phyloP scores from a whole-genome alignment of 371 early-diverging fungal genomes.

The Mucor lusitanicus region DNA sequence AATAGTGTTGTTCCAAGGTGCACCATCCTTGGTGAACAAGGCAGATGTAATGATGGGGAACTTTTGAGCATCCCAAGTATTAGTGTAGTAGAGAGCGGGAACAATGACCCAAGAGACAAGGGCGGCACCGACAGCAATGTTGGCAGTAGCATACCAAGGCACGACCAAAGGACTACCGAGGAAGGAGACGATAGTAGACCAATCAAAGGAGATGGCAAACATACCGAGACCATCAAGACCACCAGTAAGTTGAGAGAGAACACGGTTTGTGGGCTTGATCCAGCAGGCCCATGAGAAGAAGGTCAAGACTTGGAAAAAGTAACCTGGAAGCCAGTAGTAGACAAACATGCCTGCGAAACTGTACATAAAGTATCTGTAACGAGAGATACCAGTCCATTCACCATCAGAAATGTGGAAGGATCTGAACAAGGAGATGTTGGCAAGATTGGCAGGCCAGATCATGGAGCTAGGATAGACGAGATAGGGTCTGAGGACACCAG shows the following conservation, averaged over 20 bases:
- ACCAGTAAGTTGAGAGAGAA: constrained; percentile 66
- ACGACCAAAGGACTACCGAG: constrained; percentile 68
- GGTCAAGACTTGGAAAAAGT: constrained; percentile 69
- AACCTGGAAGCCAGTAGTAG: constrained; percentile 82
- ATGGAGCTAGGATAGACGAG: constrained; percentile 83
- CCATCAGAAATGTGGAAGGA: constrained; percentile 79
- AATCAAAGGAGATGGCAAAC: constrained; percentile 73
- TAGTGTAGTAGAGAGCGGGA: constrained; percentile 70
- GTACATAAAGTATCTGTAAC: constrained; percentile 68
- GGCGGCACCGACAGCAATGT: constrained; percentile 68
- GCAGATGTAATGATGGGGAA: constrained; percentile 62
- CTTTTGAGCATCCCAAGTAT: constrained; percentile 64
- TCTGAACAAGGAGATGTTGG: constrained; percentile 73
- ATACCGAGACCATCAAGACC: constrained; percentile 73
- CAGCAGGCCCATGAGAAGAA: constrained; percentile 79
- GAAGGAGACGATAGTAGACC: constrained; percentile 70
- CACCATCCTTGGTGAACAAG: constrained; percentile 52
- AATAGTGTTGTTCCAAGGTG: constrained; percentile 51
- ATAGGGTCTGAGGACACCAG: constrained; percentile 75
- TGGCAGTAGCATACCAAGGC: constrained; percentile 73
- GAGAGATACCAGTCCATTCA: constrained; percentile 49
- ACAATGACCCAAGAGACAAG: constrained; percentile 76
- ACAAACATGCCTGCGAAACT: constrained; percentile 57
- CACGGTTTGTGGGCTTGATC: constrained; percentile 58
- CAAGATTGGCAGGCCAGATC: constrained; percentile 83